These are phyloP conservation scores for Candida pseudofarinosa DNA, from an alignment of 805 yeast species.

Conservation along the genomic window DNA sequence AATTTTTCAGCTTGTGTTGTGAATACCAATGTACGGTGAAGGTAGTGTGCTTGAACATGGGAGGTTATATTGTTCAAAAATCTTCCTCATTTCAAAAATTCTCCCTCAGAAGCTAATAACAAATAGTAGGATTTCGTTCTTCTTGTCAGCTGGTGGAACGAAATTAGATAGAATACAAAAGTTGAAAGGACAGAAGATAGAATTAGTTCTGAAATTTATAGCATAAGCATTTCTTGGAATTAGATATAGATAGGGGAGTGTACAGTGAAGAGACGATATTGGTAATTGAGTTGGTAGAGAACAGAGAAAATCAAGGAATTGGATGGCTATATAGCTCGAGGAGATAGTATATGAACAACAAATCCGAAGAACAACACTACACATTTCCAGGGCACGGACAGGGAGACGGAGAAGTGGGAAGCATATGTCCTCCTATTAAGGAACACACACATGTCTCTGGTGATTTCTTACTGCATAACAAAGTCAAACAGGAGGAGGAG, in stretches of 20 bases:
- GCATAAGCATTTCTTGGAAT: not conserved
- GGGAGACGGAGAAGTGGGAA: not conserved
- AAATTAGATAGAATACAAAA: too few relatives aligned
- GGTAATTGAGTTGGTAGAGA: not conserved
- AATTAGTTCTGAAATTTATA: too few relatives aligned
- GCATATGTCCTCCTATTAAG: not conserved
- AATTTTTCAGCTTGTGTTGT: not conserved
- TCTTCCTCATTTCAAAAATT: slow-evolving; percentile 1
- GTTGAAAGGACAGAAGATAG: not conserved
- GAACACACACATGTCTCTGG: not conserved
- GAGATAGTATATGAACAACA: slow-evolving; percentile 1
- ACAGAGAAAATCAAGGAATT: not conserved
- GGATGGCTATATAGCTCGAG: not conserved
- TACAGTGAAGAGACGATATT: not conserved
- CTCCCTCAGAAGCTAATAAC: not conserved
- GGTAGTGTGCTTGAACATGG: slow-evolving; percentile 1
- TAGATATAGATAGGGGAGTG: not conserved
- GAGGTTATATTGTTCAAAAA: not conserved
- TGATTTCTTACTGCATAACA: not conserved
- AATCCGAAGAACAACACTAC: not conserved
- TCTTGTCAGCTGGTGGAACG: not conserved
- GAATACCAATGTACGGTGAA: not conserved
- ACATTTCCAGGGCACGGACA: not conserved
- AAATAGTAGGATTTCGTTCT: not conserved
- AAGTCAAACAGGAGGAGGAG: slow-evolving; percentile 4